Evolutionary conservation across 176 grass and related monocot genomes (phyloP).

Genomic region (Bothriochloa decipiens): DNA sequence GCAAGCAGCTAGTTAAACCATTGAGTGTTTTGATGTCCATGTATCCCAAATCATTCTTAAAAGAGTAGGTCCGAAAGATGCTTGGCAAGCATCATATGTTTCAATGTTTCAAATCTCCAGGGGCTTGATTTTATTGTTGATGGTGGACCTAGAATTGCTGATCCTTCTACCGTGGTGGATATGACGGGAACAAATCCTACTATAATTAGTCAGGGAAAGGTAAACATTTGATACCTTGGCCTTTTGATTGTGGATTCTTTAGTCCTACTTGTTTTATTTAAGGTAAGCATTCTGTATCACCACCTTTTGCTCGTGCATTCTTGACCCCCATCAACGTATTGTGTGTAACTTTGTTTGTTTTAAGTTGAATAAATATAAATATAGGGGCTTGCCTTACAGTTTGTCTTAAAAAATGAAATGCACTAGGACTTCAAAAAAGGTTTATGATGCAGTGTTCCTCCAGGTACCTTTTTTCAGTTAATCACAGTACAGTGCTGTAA

Average conservation of each 20-base stretch:
- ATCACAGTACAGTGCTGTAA: background rate
- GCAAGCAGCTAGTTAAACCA: conserved; percentile 6
- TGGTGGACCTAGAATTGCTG: conserved; percentile 76
- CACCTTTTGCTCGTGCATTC: background rate
- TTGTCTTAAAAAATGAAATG: background rate
- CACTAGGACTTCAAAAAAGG: background rate
- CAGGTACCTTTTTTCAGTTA: background rate
- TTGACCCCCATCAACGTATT: background rate
- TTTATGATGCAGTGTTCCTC: background rate
- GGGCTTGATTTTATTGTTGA: conserved; percentile 98
- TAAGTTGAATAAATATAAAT: background rate
- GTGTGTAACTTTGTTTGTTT: background rate
- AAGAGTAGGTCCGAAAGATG: background rate
- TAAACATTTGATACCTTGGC: conserved; percentile 3
- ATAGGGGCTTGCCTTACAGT: background rate
- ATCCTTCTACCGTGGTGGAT: conserved; percentile 97
- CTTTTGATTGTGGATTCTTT: background rate
- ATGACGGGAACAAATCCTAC: conserved; percentile 77
- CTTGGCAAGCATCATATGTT: conserved; percentile 14
- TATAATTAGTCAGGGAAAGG: conserved; percentile 89
- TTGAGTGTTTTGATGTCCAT: conserved; percentile 15
- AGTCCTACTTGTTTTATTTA: background rate
- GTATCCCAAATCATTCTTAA: background rate
- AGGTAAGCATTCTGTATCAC: background rate
- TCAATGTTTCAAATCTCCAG: conserved; percentile 45